phyloP scores from a whole-genome alignment of 768 basidiomycete genomes.

The Leucosporidium yakuticum region DNA sequence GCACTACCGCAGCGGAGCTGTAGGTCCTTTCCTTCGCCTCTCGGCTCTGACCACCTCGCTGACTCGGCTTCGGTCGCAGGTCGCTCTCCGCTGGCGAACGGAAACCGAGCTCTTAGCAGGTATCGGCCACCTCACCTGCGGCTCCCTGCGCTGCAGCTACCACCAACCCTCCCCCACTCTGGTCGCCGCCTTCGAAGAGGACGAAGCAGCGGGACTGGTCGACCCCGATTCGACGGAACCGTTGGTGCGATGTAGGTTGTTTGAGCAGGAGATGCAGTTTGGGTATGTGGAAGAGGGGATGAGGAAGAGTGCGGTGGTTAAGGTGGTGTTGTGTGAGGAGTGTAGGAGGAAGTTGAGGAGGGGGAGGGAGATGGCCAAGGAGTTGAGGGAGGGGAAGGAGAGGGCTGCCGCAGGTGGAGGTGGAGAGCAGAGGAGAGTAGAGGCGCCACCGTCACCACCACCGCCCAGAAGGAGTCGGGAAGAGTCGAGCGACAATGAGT shows the following conservation, averaged over 20 bases:
- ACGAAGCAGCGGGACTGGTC: neutral
- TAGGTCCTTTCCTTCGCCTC: slow-evolving; percentile 45
- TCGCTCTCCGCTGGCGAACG: slow-evolving; percentile 89
- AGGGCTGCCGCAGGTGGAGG: neutral
- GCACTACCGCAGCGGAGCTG: slow-evolving; percentile 88
- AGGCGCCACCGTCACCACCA: neutral
- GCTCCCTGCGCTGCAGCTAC: slow-evolving; percentile 72
- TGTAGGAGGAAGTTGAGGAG: slow-evolving; percentile 82
- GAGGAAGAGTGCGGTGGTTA: slow-evolving; percentile 73
- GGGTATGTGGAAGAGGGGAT: slow-evolving; percentile 73
- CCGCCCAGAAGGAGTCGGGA: neutral
- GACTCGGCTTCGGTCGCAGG: slow-evolving; percentile 47
- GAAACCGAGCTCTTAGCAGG: slow-evolving; percentile 82
- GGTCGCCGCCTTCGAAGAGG: neutral
- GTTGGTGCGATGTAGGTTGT: slow-evolving; percentile 42
- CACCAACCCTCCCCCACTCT: slow-evolving; percentile 48
- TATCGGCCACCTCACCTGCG: slow-evolving; percentile 80
- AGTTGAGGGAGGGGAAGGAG: slow-evolving; percentile 11
- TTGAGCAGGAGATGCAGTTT: slow-evolving; percentile 84
- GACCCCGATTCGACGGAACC: slow-evolving; percentile 13
- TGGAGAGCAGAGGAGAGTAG: neutral
- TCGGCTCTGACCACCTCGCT: neutral
- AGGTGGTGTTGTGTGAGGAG: slow-evolving; percentile 72
- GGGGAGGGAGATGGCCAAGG: slow-evolving; percentile 64
- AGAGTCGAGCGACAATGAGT: slow-evolving; percentile 7